Percentiles rank a stretch among this genome's conserved stretches.
Conservation (phyloP, 2,329 filamentous ascomycete species). For the Zymoseptoria crescenta region DNA sequence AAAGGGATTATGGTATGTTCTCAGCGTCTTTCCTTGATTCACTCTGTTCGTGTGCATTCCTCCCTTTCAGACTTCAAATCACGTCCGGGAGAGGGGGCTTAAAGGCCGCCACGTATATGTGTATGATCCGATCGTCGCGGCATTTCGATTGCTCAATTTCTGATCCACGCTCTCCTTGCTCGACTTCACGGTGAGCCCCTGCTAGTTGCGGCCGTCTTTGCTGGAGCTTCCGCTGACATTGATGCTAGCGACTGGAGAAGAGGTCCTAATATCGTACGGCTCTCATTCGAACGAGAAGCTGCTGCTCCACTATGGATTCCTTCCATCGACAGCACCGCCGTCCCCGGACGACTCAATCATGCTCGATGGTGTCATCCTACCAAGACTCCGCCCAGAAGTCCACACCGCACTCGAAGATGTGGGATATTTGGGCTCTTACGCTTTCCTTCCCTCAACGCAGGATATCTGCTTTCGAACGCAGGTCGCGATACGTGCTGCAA, state of each 20-base stretch:
- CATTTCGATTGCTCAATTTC: too few relatives aligned
- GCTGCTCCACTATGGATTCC: slow-evolving; percentile 57
- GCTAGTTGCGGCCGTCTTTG: not conserved
- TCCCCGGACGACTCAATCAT: slow-evolving; percentile 32
- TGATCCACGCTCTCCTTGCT: not conserved
- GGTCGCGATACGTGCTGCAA: slow-evolving; percentile 35
- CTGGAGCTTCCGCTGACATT: not conserved
- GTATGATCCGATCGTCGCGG: too few relatives aligned
- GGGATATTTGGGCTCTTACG: slow-evolving; percentile 35
- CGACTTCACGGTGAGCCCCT: not conserved
- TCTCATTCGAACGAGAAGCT: slow-evolving; percentile 65
- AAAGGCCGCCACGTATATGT: too few relatives aligned
- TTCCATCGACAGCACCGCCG: slow-evolving; percentile 15
- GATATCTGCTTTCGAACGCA: slow-evolving; percentile 40
- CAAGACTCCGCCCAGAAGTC: slow-evolving; percentile 29
- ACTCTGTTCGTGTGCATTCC: not conserved
- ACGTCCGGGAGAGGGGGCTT: not conserved
- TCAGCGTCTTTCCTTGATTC: not conserved
- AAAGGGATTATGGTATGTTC: slow-evolving; percentile 40
- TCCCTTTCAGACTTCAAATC: not conserved
- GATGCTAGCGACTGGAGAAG: slow-evolving; percentile 26
- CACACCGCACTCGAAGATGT: slow-evolving; percentile 34
- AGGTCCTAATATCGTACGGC: slow-evolving; percentile 64
- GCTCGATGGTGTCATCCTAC: slow-evolving; percentile 37
- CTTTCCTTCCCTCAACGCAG: slow-evolving; percentile 22